Base-by-base conservation (phyloP, 441 rosid genomes). In the Capsella rubella region DNA sequence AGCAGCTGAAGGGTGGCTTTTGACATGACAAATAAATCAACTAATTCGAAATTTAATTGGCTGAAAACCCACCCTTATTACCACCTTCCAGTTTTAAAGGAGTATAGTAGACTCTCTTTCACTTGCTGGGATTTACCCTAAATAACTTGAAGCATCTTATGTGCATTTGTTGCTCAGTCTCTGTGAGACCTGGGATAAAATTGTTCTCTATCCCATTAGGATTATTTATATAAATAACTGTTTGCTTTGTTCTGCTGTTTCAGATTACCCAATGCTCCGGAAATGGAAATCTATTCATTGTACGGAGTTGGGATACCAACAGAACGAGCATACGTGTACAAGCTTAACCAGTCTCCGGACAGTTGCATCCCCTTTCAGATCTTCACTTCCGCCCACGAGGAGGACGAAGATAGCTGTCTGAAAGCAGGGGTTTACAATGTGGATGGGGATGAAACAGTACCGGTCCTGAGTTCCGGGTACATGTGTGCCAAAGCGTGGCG, bases 401-500 rank as follows among this genome's bases (percentile, higher is more conserved):
- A 73, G 67, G 84, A 83, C 39, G 96, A 86, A 71, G 87, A 83
- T 15, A 78, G 83, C 66, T 88, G 98, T 81, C 80, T 93, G 69
- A 84, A 87, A 67, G 97, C 84, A 37, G 99, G 99, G 25, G 98
- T 96, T 34, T 88, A 86, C 80, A 76, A 81, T 15, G 93, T 84
- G n/a, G 95, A 96, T 42, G 98, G 99, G 13, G 99, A 96, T 73
- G 98, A 90, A 77, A 93, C 97, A 9, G 98, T 95, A 39, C 98
- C 99, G 3, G 92, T 87, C 47, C 69, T 95, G 71, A 96, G 99
- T 78, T 69, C 97, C 1, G 98, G 97, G 58, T 96, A 76, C 78
- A 96, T 96, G 99, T 89, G 92, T 61, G 98, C 97, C n/a, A 96
- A 87, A 85, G 99, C 85, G 16, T 96, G 99, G 99, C 89, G 97